phyloP scores from a whole-genome alignment of 495 filamentous ascomycete genomes.

The Beverwykella pulmonaria region DNA sequence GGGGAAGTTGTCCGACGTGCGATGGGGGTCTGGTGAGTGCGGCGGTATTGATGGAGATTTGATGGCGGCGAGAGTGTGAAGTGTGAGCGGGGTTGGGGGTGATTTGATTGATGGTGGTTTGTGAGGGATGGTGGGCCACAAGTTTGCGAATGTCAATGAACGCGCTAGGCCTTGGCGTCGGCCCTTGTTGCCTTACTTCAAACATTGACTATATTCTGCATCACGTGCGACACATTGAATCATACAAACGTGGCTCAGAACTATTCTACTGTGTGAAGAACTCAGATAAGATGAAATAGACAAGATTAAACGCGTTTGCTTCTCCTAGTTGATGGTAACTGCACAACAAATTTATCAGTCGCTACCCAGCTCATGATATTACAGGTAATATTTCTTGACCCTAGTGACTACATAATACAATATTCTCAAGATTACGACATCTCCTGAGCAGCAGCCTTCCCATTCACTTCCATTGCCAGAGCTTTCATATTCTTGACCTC shows the following conservation, averaged over 20 bases:
- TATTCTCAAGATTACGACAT: background rate
- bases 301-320: too few relatives aligned
- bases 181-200: too few relatives aligned
- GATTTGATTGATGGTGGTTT: background rate
- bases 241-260: too few relatives aligned
- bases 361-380: too few relatives aligned
- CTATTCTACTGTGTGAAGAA: too few relatives aligned
- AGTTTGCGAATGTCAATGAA: background rate
- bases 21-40: background rate
- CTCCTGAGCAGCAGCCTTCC: background rate
- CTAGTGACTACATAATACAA: too few relatives aligned
- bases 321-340: too few relatives aligned
- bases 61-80: background rate
- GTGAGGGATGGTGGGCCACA: background rate
- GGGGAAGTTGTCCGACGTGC: background rate
- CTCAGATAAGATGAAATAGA: too few relatives aligned
- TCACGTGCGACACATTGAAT: too few relatives aligned
- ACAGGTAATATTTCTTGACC: too few relatives aligned
- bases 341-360: too few relatives aligned
- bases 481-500: conserved; percentile 74
- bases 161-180: background rate
- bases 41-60: background rate
- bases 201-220: too few relatives aligned
- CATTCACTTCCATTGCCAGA: conserved; percentile 31
- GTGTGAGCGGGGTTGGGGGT: background rate